Percentiles rank a stretch among this genome's conserved stretches.
These are phyloP conservation scores for Xylariaceae sp. DNA, from an alignment of 2,329 filamentous ascomycete species.

Conservation along the genomic window DNA sequence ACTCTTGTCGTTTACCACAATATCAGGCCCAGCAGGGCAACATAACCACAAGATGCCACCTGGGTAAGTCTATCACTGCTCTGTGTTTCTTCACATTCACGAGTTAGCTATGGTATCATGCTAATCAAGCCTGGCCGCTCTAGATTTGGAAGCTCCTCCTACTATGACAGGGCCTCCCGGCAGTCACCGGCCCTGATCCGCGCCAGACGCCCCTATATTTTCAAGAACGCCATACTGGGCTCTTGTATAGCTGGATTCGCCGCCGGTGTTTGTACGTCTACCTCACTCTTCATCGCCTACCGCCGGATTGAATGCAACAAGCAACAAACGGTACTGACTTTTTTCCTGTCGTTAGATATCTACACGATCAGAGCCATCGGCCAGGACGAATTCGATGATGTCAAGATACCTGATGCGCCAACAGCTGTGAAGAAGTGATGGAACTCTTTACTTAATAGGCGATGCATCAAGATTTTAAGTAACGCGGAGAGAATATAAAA, in stretches of 20 bases:
- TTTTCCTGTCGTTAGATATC: conserved; percentile 36
- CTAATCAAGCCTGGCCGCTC: background rate
- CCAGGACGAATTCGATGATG: conserved; percentile 95
- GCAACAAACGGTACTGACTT: background rate
- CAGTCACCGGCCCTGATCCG: conserved; percentile 87
- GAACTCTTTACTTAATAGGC: too few relatives aligned
- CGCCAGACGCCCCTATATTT: conserved; percentile 83
- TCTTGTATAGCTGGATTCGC: conserved; percentile 69
- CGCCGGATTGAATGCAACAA: too few relatives aligned
- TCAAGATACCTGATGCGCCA: conserved; percentile 78
- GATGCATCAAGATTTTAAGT: too few relatives aligned
- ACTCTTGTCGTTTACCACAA: background rate
- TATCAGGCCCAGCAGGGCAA: conserved; percentile 11
- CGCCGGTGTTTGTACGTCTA: conserved; percentile 75
- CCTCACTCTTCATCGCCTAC: background rate
- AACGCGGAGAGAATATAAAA: too few relatives aligned
- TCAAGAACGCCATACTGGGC: conserved; percentile 84
- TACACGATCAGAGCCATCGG: conserved; percentile 78
- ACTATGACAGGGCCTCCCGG: conserved; percentile 85
- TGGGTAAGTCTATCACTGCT: conserved; percentile 17
- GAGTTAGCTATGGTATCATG: too few relatives aligned
- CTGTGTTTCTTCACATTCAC: background rate
- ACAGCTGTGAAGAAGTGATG: background rate
- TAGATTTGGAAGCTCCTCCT: conserved; percentile 57
- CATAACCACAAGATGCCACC: conserved; percentile 15